Evolutionary conservation across 2,329 filamentous ascomycete species (phyloP), one percentile per base, ranked within the genome.

Genomic region (Chaetomium strumarium): DNA sequence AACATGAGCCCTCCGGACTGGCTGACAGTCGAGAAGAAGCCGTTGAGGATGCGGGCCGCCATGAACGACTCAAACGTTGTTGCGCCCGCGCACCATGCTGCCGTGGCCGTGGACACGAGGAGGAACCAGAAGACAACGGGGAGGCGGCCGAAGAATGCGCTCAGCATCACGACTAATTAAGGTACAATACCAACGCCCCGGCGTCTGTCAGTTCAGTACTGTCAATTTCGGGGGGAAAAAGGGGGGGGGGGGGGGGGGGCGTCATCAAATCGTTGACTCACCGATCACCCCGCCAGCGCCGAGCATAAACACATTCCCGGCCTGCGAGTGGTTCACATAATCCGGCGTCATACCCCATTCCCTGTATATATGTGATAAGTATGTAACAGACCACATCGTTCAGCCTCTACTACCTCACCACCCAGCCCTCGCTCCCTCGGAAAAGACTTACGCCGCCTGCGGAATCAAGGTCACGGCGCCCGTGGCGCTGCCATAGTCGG

Each of bases 271-370:
- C 16, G 14, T 6, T 11, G 9, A 55, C 66, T 55, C 60, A 72
- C 70, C 63, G 46, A 69, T 61, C 14, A 71, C 63, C 1, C 72
- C 72, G 19, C 72, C 72, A 0, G 68, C 68, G 9, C 71, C 72
- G 6, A 77, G 66, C 67, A 76, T 76, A 55, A 79, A 76, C 1
- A 79, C 71, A 55, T 79, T 79, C 7, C 76, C 70, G 16, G 73
- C 76, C 39, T 75, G 72, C 5, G 75, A 71, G 59, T 77, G 72
- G 57, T 80, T 78, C 53, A 79, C 73, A 19, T 70, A 68, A 37
- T 76, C 69, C 34, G 72, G 70, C 3, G 70, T 66, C 62, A 76
- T 72, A 24, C 68, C 58, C 77, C 77, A 80, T 63, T 77, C 63
- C 44, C 69, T 70, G 36, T 34, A 12, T 10, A 9, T n/a, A n/a